Evolutionary conservation across 345 rosid species (phyloP), one percentile per base, ranked within the genome.

Genomic region (Eutrema japonicum): DNA sequence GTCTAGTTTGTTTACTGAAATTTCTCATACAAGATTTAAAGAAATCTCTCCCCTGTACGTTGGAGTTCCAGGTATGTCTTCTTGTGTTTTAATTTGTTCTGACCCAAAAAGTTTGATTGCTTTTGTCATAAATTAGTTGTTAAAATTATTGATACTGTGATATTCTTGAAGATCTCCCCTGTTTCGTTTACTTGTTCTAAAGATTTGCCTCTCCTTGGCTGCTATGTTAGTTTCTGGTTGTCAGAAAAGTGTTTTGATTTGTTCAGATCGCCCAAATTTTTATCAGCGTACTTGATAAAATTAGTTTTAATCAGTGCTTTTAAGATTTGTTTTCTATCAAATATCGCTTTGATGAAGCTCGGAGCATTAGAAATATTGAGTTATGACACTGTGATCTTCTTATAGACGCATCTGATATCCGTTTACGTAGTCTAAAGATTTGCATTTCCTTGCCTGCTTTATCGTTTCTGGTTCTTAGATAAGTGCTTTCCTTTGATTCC

Each of bases 11-110:
- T 75, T 45, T 67, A 26, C 74, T 85, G 90, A 66, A 89, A 95
- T 6, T 87, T 91, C 67, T 74, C 91, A 75, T 63, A 10, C 91
- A 91, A 74, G 87, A 88, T 26, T 85, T 84, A 56, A 90, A 86
- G 83, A 85, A 84, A 67, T 91, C 86, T 82, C 89, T 93, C 73
- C 90, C 81, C 64, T 86, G 80, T 78, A 85, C 85, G 47, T 74
- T 94, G 86, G 93, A 85, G 74, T 80, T 91, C 58, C 97, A 91
- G 97, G 98, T 94, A 86, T 63, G 70, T 79, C 78, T 61, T 45
- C 65, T 45, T 43, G 54, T 75, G 69, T 36, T 61, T 32, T 57
- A 4, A 35, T 60, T 6, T 75, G 52, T 2, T 62, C 32, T 14
- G 30, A 43, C 49, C 42, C 16, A n/a, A 45, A n/a, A 12, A 22